phyloP scores from a whole-genome alignment of 805 yeast genomes.

The Cyberlindnera japonica region DNA sequence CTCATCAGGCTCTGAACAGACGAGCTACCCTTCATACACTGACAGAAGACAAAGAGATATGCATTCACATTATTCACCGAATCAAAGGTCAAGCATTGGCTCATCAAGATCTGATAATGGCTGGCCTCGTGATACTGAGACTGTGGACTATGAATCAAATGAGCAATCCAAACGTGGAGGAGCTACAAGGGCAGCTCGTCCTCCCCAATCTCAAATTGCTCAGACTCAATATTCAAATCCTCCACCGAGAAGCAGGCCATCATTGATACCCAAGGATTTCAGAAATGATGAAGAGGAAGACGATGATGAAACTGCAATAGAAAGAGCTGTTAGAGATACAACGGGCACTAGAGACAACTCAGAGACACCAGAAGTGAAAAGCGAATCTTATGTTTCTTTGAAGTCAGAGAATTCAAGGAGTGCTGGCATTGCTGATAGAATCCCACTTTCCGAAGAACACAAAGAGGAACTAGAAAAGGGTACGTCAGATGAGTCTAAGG shows the following conservation, averaged over 20 bases:
- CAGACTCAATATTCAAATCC: constrained; percentile 1
- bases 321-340: constrained; percentile 3
- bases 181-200: constrained; percentile 5
- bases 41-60: constrained; percentile 16
- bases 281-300: constrained; percentile 27
- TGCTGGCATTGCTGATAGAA: constrained; percentile 13
- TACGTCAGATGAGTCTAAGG: constrained; percentile 8
- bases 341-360: neutral
- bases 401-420: neutral
- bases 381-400: neutral
- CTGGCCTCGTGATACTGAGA: too few species aligned
- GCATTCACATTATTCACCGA: neutral
- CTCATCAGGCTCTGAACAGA: constrained; percentile 2
- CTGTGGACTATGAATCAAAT: constrained; percentile 8
- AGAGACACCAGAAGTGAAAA: neutral
- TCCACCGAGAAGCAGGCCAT: constrained; percentile 14
- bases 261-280: constrained; percentile 27
- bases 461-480: constrained; percentile 19
- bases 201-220: constrained; percentile 3
- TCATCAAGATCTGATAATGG: too few species aligned
- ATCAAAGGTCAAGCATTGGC: neutral
- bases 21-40: constrained; percentile 6
- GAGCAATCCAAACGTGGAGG: too few species aligned
- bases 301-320: constrained; percentile 23
- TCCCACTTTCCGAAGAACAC: constrained; percentile 20